Conservation (phyloP, 352 stramenopile genomes). For the Pythium phragmiticola region DNA sequence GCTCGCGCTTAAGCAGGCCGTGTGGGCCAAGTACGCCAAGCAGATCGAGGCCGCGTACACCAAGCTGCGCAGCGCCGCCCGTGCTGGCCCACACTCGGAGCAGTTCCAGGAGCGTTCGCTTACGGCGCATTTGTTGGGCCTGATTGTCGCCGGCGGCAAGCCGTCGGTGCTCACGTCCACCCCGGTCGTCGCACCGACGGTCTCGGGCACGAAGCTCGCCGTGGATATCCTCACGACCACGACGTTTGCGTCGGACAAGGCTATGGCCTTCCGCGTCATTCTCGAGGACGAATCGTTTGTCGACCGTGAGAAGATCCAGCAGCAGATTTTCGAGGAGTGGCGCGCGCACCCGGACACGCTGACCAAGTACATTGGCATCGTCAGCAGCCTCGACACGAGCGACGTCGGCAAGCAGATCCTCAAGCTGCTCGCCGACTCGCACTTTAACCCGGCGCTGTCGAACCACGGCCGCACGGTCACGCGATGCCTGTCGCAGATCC, state of each 20-base stretch:
- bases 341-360: conserved; percentile 68
- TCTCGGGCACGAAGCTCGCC: conserved; percentile 47
- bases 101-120: conserved; percentile 74
- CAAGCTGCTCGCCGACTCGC: conserved; percentile 57
- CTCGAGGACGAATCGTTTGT: conserved; percentile 60
- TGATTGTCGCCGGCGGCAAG: conserved; percentile 66
- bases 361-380: conserved; percentile 77
- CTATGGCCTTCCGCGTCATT: conserved; percentile 57
- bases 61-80: conserved; percentile 41
- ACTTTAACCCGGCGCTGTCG: conserved; percentile 76
- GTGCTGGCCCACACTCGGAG: conserved; percentile 56
- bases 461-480: conserved; percentile 69
- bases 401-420: conserved; percentile 75
- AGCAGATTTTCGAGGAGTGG: conserved; percentile 72
- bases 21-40: conserved; percentile 61
- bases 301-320: conserved; percentile 60
- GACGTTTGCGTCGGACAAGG: conserved; percentile 71
- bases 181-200: conserved; percentile 39
- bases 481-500: conserved; percentile 67
- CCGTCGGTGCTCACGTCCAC: conserved; percentile 41
- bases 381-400: conserved; percentile 61
- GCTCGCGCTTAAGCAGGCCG: conserved; percentile 58
- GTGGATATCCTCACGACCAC: conserved; percentile 60
- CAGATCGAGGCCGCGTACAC: conserved; percentile 65
- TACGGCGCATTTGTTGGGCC: conserved; percentile 57